These are phyloP conservation scores for Teratosphaeriaceae sp. DNA, from an alignment of 2,329 filamentous ascomycete genomes.

Conservation along the genomic window DNA sequence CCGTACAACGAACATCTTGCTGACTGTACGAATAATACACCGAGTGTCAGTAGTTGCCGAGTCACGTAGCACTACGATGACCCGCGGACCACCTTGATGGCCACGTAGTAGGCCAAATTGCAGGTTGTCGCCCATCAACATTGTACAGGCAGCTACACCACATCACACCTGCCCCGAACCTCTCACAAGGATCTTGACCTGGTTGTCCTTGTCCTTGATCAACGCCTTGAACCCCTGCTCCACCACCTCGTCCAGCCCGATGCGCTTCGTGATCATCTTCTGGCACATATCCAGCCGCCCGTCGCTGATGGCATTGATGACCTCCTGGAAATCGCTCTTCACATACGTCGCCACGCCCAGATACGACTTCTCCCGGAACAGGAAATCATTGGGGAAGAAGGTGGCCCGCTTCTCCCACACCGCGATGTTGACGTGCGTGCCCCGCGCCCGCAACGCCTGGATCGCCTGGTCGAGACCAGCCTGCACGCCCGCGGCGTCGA, in stretches of 20 bases:
- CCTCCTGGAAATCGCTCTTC: constrained; percentile 43
- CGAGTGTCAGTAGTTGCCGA: no score
- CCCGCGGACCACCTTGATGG: no score
- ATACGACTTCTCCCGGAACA: background rate
- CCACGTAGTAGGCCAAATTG: no score
- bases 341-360: constrained; percentile 29
- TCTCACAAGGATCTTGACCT: constrained; percentile 42
- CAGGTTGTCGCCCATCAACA: no score
- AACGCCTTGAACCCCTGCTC: constrained; percentile 42
- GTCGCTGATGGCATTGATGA: constrained; percentile 41
- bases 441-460: constrained; percentile 14
- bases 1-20: no score
- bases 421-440: constrained; percentile 19
- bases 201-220: constrained; percentile 44
- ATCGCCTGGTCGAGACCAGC: constrained; percentile 7
- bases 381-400: background rate
- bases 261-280: constrained; percentile 44
- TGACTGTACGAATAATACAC: no score
- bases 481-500: constrained; percentile 18
- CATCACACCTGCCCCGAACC: constrained; percentile 19
- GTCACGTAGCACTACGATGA: no score
- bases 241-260: constrained; percentile 40
- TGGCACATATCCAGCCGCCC: constrained; percentile 35
- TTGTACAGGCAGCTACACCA: no score
- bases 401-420: constrained; percentile 12